Percentiles rank a stretch among this genome's conserved stretches.
These are phyloP conservation scores for Aspergillus carlsbadensis DNA, from an alignment of 495 filamentous ascomycete species.

Conservation along the genomic window DNA sequence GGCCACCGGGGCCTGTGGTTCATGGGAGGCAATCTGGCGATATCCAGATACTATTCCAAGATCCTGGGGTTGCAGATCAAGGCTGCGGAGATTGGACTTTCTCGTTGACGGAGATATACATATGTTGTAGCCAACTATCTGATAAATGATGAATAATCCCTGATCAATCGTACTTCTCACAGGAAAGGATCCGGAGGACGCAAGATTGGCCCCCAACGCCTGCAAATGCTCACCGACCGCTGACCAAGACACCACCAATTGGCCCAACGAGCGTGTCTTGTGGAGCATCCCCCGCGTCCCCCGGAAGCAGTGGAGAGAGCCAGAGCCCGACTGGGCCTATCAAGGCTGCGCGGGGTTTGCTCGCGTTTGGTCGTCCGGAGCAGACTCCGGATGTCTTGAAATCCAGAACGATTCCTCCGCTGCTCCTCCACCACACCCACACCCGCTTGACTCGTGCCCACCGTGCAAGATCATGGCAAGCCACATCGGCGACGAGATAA, in stretches of 20 bases:
- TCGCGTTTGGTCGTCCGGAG: neutral
- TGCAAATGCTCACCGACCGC: too few species aligned
- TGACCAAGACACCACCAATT: too few species aligned
- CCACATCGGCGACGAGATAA: neutral
- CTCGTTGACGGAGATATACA: neutral
- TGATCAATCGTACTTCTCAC: too few species aligned
- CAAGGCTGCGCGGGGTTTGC: neutral
- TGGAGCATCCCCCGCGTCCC: too few species aligned
- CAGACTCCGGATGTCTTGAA: neutral
- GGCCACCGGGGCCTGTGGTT: conserved; percentile 81
- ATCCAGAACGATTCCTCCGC: neutral
- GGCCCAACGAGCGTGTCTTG: too few species aligned
- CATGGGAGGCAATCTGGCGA: conserved; percentile 72
- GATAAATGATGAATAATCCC: too few species aligned
- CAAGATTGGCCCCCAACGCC: too few species aligned
- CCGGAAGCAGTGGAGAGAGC: too few species aligned
- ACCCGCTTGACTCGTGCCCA: neutral
- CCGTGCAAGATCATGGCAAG: neutral
- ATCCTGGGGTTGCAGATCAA: conserved; percentile 74
- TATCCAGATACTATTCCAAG: conserved; percentile 68
- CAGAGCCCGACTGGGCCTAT: too few species aligned
- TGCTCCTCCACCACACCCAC: neutral
- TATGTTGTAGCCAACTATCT: too few species aligned
- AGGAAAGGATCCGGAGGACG: too few species aligned
- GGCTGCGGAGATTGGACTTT: conserved; percentile 49